These are phyloP conservation scores for Hypoxylon crocopeplum DNA, from an alignment of 495 filamentous ascomycete species.

Conservation along the genomic window DNA sequence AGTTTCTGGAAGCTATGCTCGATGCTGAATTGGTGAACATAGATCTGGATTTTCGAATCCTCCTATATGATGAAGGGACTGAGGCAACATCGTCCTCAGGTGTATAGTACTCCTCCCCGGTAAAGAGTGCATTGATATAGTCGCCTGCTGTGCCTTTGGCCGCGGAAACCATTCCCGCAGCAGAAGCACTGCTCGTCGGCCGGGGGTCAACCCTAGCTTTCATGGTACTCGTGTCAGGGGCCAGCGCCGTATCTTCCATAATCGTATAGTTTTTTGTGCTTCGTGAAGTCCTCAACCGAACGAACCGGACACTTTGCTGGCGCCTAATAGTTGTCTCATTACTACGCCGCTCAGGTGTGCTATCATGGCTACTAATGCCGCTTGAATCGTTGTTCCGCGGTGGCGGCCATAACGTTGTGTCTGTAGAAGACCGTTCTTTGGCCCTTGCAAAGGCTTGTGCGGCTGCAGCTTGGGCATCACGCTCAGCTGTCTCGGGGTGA, in stretches of 20 bases:
- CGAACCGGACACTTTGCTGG: constrained; percentile 63
- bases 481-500: constrained; percentile 61
- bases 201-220: constrained; percentile 9
- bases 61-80: constrained; percentile 76
- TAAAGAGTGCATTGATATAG: constrained; percentile 46
- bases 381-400: constrained; percentile 10
- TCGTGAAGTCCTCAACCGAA: constrained; percentile 41
- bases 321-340: constrained; percentile 37
- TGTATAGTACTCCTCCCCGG: constrained; percentile 56
- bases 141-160: constrained; percentile 41
- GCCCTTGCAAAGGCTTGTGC: constrained; percentile 67
- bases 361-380: background rate
- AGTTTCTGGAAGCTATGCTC: constrained; percentile 11
- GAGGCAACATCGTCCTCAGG: constrained; percentile 68
- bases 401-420: constrained; percentile 42
- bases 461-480: constrained; percentile 73
- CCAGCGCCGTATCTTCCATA: background rate
- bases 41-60: constrained; percentile 74
- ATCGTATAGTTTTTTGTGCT: background rate
- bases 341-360: constrained; percentile 5
- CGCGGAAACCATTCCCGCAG: constrained; percentile 44
- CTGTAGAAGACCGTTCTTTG: constrained; percentile 47
- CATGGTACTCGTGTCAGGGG: background rate
- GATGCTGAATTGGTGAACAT: constrained; percentile 66
- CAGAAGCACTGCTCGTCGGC: constrained; percentile 41